Evolutionary conservation across 345 rosid species (phyloP).

Genomic region (Kandelia obovata): DNA sequence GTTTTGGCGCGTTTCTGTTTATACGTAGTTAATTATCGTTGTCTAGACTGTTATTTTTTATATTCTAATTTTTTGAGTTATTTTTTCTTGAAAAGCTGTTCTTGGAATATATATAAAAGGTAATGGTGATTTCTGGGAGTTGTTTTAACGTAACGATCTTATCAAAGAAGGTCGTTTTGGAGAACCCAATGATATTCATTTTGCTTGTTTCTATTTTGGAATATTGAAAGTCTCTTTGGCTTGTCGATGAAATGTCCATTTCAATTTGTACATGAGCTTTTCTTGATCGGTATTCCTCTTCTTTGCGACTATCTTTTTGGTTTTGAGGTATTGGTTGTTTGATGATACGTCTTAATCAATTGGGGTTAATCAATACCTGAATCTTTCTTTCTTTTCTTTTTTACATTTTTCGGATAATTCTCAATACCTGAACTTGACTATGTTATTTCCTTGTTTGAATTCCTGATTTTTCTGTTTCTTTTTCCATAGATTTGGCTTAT

Average conservation of each 20-base stretch:
- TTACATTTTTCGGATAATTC: neutral
- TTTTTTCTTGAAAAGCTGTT: constrained; percentile 10
- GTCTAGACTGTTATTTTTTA: neutral
- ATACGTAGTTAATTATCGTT: constrained; percentile 8
- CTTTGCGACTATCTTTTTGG: neutral
- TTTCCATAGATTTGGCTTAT: too few species aligned
- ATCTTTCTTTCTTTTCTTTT: constrained; percentile 1
- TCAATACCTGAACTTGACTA: neutral
- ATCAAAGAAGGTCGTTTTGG: constrained; percentile 40
- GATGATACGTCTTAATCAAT: constrained; percentile 41
- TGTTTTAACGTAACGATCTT: constrained; percentile 40
- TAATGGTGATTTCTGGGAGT: constrained; percentile 24
- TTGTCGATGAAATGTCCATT: constrained; percentile 27
- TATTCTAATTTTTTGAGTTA: neutral
- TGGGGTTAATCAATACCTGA: neutral
- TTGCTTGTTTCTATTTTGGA: constrained; percentile 5
- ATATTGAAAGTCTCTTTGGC: constrained; percentile 4
- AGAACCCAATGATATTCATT: neutral
- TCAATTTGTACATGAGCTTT: constrained; percentile 3
- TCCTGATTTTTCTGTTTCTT: too few species aligned
- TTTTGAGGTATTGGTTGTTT: constrained; percentile 23
- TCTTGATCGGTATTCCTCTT: neutral
- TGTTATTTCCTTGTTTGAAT: too few species aligned
- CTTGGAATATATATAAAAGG: neutral
- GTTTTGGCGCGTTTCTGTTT: constrained; percentile 27